Evolutionary conservation across 805 yeast genomes (phyloP), one percentile per base, ranked within the genome.

Genomic region (Kuraishia piskuri): DNA sequence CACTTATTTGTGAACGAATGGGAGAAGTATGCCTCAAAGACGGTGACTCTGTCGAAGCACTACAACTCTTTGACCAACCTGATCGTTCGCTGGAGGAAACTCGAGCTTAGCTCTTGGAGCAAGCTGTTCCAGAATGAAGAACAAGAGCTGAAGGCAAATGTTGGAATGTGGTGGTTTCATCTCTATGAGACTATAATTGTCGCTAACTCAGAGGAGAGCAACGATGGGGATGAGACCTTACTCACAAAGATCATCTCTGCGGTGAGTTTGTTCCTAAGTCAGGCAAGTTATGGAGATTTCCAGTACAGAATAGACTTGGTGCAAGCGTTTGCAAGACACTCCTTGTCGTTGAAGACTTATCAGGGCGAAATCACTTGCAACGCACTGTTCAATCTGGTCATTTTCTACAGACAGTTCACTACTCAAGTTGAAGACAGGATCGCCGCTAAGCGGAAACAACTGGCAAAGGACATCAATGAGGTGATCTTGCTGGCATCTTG

Each of bases 161-260:
- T 84, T 49, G 90, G 95, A 22, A 82, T 82, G 58, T 90, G 96
- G 94, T 92, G 97, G 96, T 94, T 84, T 70, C 82, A 90, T 63
- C 72, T 94, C 50, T 94, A 85, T 63, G 98, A 94, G 64, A 81
- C 84, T 9, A 77, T 90, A n/a, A 70, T 87, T 44, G 63, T 84
- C 17, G 82, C 83, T 4, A 61, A 70, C 6, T 67, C 82, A 7
- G 66, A 72, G 17, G 72, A 68, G 10, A 76, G 71, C 12, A 66
- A 67, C 2, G 69, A 68, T 7, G 75, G 69, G 21, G 64, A 61
- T 22, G 61, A 57, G 2, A 58, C 63, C 37, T 70, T 69, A 48
- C 57, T 68, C 24, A 55, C 62, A 7, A 66, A 67, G 21, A 64
- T 83, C 14, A 67, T 82, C 50, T 62, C 83, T 2, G 87, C 94